phyloP scores from a whole-genome alignment of 2,329 filamentous ascomycete species.

The Cladosporium sp. region DNA sequence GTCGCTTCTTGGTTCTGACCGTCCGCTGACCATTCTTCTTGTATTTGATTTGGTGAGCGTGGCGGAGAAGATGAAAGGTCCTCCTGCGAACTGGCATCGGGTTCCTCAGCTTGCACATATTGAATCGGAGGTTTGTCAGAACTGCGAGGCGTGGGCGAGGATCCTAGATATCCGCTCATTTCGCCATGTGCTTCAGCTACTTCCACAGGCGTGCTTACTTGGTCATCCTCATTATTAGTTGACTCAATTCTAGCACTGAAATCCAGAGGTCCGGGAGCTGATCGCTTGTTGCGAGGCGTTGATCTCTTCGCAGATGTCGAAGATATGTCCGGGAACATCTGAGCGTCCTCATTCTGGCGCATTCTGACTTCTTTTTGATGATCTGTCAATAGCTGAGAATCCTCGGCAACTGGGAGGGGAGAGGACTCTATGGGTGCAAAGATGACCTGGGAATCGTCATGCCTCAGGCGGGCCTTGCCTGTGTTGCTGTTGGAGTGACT shows the following conservation, averaged over 20 bases:
- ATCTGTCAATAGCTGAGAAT: constrained; percentile 74
- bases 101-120: neutral
- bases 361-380: constrained; percentile 73
- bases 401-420: constrained; percentile 41
- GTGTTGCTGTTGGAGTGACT: neutral
- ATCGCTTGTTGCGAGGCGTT: constrained; percentile 11
- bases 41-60: neutral
- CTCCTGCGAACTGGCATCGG: neutral
- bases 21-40: neutral
- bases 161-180: constrained; percentile 46
- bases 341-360: constrained; percentile 61
- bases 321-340: constrained; percentile 64
- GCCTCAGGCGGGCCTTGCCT: constrained; percentile 52
- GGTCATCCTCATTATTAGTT: constrained; percentile 24
- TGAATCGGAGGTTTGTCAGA: constrained; percentile 16
- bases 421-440: constrained; percentile 66
- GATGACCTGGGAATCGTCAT: constrained; percentile 78
- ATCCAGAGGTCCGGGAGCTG: constrained; percentile 24
- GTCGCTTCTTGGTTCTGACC: neutral
- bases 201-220: constrained; percentile 41
- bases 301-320: constrained; percentile 45
- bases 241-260: constrained; percentile 20
- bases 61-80: constrained; percentile 10
- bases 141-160: constrained; percentile 50
- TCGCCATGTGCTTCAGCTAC: constrained; percentile 32